These are phyloP conservation scores for Seiridium unicorne DNA, from an alignment of 2,329 filamentous ascomycete genomes.

Conservation along the genomic window DNA sequence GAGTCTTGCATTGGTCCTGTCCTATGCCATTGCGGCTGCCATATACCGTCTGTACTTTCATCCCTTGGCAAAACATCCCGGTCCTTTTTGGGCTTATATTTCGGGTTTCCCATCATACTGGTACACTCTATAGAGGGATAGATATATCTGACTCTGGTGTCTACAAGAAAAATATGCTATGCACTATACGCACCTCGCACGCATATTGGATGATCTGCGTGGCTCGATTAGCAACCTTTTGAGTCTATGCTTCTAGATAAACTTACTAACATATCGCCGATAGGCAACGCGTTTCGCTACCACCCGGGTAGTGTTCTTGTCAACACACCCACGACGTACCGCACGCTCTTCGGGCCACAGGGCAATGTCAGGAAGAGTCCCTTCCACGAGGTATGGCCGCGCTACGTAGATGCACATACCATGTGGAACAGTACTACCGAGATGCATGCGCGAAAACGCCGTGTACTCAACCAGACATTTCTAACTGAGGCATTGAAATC, in stretches of 20 bases:
- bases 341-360: conserved; percentile 10
- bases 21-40: neutral
- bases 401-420: conserved; percentile 7
- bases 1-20: neutral
- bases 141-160: conserved; percentile 3
- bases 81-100: conserved; percentile 18
- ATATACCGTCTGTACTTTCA: conserved; percentile 22
- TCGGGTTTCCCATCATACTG: conserved; percentile 19
- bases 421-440: conserved; percentile 5
- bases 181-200: neutral
- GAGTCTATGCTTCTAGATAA: neutral
- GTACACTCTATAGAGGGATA: neutral
- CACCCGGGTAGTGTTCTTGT: neutral
- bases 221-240: neutral
- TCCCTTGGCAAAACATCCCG: conserved; percentile 19
- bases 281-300: neutral
- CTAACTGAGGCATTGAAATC: neutral
- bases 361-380: conserved; percentile 10
- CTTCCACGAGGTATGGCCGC: conserved; percentile 10
- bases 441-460: conserved; percentile 2
- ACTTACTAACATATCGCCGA: too few species aligned
- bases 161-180: conserved; percentile 7
- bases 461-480: conserved; percentile 5
- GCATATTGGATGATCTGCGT: neutral
- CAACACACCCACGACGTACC: conserved; percentile 1